A percentile compares a stretch with the other conserved stretches of the same genome.
These are phyloP conservation scores for Mycena polygramma DNA, from an alignment of 768 basidiomycete genomes.

Conservation along the genomic window DNA sequence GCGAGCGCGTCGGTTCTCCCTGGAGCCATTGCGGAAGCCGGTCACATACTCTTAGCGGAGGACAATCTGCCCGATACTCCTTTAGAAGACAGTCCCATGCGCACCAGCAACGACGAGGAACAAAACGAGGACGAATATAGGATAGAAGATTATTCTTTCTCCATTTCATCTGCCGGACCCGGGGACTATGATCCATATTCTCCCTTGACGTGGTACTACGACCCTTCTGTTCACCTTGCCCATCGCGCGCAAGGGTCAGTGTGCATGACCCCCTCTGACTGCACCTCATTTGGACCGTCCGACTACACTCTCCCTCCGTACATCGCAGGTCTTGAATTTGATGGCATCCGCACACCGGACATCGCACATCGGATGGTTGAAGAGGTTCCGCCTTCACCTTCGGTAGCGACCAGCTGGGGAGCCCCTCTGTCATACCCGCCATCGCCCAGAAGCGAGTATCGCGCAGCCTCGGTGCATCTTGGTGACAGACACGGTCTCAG, in stretches of 20 bases:
- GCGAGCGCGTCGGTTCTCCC: slow-evolving; percentile 66
- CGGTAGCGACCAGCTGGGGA: slow-evolving; percentile 63
- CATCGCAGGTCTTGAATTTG: slow-evolving; percentile 44
- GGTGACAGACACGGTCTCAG: slow-evolving; percentile 58
- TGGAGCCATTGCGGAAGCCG: slow-evolving; percentile 50
- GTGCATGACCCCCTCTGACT: slow-evolving; percentile 62
- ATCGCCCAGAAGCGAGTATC: slow-evolving; percentile 45
- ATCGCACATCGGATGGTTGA: slow-evolving; percentile 68
- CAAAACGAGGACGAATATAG: slow-evolving; percentile 58
- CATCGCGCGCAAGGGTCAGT: slow-evolving; percentile 69
- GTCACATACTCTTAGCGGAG: slow-evolving; percentile 65
- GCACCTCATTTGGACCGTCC: slow-evolving; percentile 70
- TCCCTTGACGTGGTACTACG: slow-evolving; percentile 51
- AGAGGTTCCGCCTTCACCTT: slow-evolving; percentile 64
- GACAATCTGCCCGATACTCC: slow-evolving; percentile 63
- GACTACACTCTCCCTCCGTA: slow-evolving; percentile 60
- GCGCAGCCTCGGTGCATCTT: slow-evolving; percentile 60
- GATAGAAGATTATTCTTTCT: slow-evolving; percentile 78
- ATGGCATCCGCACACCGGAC: slow-evolving; percentile 68
- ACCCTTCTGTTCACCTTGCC: slow-evolving; percentile 70
- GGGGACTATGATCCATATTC: slow-evolving; percentile 57
- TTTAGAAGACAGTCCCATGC: slow-evolving; percentile 48
- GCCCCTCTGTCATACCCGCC: slow-evolving; percentile 52
- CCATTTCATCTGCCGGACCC: slow-evolving; percentile 78
- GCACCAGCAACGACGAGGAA: slow-evolving; percentile 39